Conservation (phyloP, 2,329 filamentous ascomycete genomes). For the Nakataea oryzae region DNA sequence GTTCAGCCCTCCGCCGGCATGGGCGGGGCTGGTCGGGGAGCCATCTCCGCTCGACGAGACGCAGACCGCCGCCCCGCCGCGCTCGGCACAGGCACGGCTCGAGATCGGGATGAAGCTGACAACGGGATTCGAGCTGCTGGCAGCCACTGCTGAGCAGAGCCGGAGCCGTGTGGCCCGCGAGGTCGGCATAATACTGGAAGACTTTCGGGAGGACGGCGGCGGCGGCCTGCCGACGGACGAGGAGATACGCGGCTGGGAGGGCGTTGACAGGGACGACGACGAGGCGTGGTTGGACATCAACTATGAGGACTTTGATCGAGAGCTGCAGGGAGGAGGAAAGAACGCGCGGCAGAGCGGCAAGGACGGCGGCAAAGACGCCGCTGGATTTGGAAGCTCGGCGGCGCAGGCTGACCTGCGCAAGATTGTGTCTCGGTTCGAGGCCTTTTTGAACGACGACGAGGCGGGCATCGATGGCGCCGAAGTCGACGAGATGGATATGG, state of each 20-base stretch:
- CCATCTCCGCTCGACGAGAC: slow-evolving; percentile 6
- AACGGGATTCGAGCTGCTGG: slow-evolving; percentile 83
- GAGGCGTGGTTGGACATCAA: slow-evolving; percentile 90
- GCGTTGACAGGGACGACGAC: slow-evolving; percentile 56
- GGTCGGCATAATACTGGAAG: slow-evolving; percentile 65
- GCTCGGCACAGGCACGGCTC: slow-evolving; percentile 22
- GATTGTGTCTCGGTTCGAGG: slow-evolving; percentile 88
- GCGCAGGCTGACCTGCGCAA: slow-evolving; percentile 72
- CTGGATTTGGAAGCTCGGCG: slow-evolving; percentile 52
- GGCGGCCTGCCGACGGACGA: slow-evolving; percentile 54
- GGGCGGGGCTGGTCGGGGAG: slow-evolving; percentile 26
- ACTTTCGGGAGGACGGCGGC: slow-evolving; percentile 63
- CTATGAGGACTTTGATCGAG: slow-evolving; percentile 54
- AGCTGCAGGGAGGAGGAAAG: slow-evolving; percentile 15
- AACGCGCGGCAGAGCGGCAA: slow-evolving; percentile 7
- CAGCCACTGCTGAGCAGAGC: slow-evolving; percentile 54
- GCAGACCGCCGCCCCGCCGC: neutral
- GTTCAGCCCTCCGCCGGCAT: slow-evolving; percentile 54
- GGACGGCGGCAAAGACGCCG: slow-evolving; percentile 6
- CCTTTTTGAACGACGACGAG: slow-evolving; percentile 77
- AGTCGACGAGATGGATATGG: slow-evolving; percentile 59
- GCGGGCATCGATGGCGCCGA: slow-evolving; percentile 74
- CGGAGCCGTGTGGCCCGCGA: slow-evolving; percentile 63
- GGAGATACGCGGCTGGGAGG: slow-evolving; percentile 64
- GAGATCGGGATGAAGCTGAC: slow-evolving; percentile 83